Evolutionary conservation across 768 basidiomycete genomes (phyloP), one percentile per base, ranked within the genome.

Genomic region (Lentinula sp.): DNA sequence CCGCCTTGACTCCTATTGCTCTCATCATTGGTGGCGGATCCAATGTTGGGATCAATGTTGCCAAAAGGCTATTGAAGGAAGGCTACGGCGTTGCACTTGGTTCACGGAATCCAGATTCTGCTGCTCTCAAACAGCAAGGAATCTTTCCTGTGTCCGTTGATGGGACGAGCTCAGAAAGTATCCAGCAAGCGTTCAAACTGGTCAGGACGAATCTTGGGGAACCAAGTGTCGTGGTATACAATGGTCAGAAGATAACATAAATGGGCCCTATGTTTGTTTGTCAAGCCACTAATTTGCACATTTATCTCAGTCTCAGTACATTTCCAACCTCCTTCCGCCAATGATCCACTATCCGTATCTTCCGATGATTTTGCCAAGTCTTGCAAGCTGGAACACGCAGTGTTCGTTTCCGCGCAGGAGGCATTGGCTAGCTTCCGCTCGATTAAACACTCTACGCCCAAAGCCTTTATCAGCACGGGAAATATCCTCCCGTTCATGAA

Each of bases 201-300:
- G 74, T 77, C 12, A 64, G 73, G 28, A 66, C 68, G 46, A 67
- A 69, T 10, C 74, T 81, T 52, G 81, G 79, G 6, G 68, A 73
- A 12, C 65, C 80, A 4, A 80, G 78, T 49, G 68, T 81, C 48
- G 79, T 83, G 6, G 68, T 81, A 42, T 80, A 76, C 64, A 82
- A 81, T 61, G 80, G 80, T 62, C 70, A 62, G 43, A 57, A 53
- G 42, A 63, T 55, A 23, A 18, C 66, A 36, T 49, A 67, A 16
- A 59, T 55, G 23, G 28, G 28, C 35, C 32, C 2, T 33, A 7
- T 20, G 20, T 13, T 39, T 41, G 12, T 45, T 23, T 23, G 32
- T 37, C 18, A 20, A 20, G 20, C 43, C 18, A 2, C 43, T 23
- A 41, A 28, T 3, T 28, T 28, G 2, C 28, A 28, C 28, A 28